A percentile compares a stretch with the other conserved stretches of the same genome.
These are phyloP conservation scores for Talaromyces funiculosus DNA, from an alignment of 2,329 filamentous ascomycete genomes.

Conservation along the genomic window DNA sequence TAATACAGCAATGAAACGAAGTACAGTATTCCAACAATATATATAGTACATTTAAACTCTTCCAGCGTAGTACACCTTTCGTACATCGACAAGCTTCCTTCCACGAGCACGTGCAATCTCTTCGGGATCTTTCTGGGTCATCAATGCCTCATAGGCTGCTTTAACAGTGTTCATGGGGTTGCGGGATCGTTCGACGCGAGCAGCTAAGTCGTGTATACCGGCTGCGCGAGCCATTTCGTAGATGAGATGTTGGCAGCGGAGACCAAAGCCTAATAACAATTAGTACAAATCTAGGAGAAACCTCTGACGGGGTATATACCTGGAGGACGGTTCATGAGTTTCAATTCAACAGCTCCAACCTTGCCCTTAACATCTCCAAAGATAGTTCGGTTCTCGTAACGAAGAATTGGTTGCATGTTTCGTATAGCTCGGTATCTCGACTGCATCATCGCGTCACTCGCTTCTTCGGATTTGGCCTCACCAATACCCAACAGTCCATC, in stretches of 20 bases:
- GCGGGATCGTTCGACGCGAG: constrained; percentile 73
- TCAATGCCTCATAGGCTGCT: constrained; percentile 76
- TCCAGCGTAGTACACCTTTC: constrained; percentile 95
- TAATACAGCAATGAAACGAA: constrained; percentile 2
- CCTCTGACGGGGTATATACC: too few relatives aligned
- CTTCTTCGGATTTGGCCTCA: constrained; percentile 79
- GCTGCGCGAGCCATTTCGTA: constrained; percentile 88
- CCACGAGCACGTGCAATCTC: constrained; percentile 82
- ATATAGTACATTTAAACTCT: constrained; percentile 46
- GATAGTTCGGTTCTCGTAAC: constrained; percentile 89
- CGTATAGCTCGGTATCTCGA: constrained; percentile 75
- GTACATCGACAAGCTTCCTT: constrained; percentile 91
- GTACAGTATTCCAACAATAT: background rate
- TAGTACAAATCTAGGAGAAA: constrained; percentile 14
- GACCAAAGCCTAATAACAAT: constrained; percentile 68
- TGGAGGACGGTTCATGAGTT: constrained; percentile 76
- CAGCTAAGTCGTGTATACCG: constrained; percentile 82
- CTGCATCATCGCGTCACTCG: constrained; percentile 61
- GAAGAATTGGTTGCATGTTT: constrained; percentile 85
- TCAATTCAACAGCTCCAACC: constrained; percentile 78
- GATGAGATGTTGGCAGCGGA: constrained; percentile 84
- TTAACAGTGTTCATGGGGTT: constrained; percentile 99
- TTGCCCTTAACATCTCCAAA: constrained; percentile 80
- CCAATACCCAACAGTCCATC: constrained; percentile 83
- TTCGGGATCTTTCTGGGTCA: constrained; percentile 79